Evolutionary conservation across 139 green algal species (phyloP), one percentile per base, ranked within the genome.

Genomic region (Cymbomonas tetramitiformis): DNA sequence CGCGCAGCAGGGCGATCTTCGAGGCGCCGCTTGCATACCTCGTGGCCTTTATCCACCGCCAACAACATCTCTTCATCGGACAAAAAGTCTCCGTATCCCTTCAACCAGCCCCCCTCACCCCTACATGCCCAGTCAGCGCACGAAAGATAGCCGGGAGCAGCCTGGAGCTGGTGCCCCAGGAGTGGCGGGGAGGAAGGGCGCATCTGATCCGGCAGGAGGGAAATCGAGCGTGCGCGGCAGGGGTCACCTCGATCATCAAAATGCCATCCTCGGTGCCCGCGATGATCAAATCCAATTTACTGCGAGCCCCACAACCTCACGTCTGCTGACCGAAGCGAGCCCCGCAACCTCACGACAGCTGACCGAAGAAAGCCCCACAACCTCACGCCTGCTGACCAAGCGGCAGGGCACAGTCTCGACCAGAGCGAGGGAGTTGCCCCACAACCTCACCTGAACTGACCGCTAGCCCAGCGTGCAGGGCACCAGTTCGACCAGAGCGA

Each of bases 241-340:
- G n/a, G 24, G 24, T 4, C 18, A 68, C 60, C 48, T 98, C 91
- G 48, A 98, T 94, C 91, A 98, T 98, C 38, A 97, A 76, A 36
- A 97, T 66, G 0, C 78, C 86, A 9, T 87, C 72, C n/a, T 72
- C 57, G 2, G 90, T 97, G 41, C 90, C 90, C 1, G 89, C 90
- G 50, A 96, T 65, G 36, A 96, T 51, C 44, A 96, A 63, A 70
- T 96, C 88, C 59, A 95, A 70, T 0, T 24, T 46, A n/a, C n/a
- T n/a, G n/a, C n/a, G n/a, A n/a, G n/a, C n/a, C n/a, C n/a, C n/a
- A n/a, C n/a, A n/a, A n/a, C n/a, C n/a, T n/a, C n/a, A n/a, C n/a
- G n/a, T n/a, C n/a, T n/a, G n/a, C n/a, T n/a, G n/a, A n/a, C n/a
- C n/a, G n/a, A n/a, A n/a, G n/a, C n/a, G n/a, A n/a, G n/a, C n/a